These are phyloP conservation scores for Suillus occidentalis DNA, from an alignment of 768 basidiomycete genomes.

Conservation along the genomic window DNA sequence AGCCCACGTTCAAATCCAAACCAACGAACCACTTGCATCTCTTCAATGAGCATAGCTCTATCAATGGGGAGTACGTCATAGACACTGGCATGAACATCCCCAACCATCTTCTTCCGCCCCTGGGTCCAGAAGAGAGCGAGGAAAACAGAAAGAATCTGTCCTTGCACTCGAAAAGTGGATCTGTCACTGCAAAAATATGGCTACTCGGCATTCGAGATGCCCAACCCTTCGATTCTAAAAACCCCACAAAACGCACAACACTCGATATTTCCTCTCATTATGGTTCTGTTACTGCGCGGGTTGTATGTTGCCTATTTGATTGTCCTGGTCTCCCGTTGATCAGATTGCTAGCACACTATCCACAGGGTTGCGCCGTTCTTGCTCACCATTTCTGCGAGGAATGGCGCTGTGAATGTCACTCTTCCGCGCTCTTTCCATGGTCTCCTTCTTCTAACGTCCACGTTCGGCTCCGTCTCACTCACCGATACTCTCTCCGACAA, in stretches of 20 bases:
- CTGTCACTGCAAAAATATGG: conserved; percentile 41
- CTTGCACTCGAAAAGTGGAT: conserved; percentile 34
- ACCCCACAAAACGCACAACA: conserved; percentile 18
- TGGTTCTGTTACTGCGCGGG: conserved; percentile 15
- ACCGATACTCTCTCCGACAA: conserved; percentile 15
- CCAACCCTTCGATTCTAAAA: conserved; percentile 2
- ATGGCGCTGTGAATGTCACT: conserved; percentile 17
- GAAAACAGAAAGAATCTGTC: conserved; percentile 40
- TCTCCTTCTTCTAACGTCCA: conserved; percentile 17
- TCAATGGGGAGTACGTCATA: conserved; percentile 39
- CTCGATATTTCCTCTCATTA: conserved; percentile 21
- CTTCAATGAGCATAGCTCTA: conserved; percentile 1
- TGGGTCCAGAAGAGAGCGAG: conserved; percentile 36
- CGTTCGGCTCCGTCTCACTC: conserved; percentile 17
- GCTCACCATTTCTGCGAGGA: conserved; percentile 9
- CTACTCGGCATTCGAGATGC: conserved; percentile 23
- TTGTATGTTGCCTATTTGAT: conserved; percentile 18
- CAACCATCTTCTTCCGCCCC: conserved; percentile 36
- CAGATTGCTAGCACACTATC: conserved; percentile 15
- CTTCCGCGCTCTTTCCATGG: conserved; percentile 27
- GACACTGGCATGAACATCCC: conserved; percentile 45
- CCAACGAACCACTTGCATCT: conserved; percentile 27
- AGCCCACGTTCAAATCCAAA: conserved; percentile 23
- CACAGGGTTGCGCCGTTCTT: conserved; percentile 17
- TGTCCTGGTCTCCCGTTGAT: background rate